phyloP scores from a whole-genome alignment of 176 grass and related monocot genomes.

The Elymus sibiricus region DNA sequence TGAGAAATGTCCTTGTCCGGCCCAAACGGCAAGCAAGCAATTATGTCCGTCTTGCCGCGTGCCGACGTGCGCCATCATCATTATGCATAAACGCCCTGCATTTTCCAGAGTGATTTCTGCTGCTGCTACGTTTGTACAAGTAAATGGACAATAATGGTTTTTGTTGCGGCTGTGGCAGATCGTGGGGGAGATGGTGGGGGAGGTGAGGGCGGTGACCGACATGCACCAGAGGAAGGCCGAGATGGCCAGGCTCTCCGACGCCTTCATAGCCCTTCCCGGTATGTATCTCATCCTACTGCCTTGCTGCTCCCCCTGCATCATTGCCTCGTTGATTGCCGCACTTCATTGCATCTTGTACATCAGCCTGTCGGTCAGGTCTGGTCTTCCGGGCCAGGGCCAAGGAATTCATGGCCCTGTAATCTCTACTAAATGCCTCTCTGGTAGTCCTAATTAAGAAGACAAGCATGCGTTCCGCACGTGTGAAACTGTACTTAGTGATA shows the following conservation, averaged over 20 bases:
- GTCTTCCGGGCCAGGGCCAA: not conserved
- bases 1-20: too few species aligned
- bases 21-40: too few species aligned
- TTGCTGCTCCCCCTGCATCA: not conserved
- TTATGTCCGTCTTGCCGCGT: too few species aligned
- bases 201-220: constrained; percentile 52
- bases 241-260: constrained; percentile 62
- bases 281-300: not conserved
- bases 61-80: too few species aligned
- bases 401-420: not conserved
- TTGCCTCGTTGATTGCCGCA: not conserved
- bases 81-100: not conserved
- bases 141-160: not conserved
- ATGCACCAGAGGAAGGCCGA: constrained; percentile 80
- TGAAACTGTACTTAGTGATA: too few species aligned
- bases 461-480: not conserved
- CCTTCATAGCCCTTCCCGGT: constrained; percentile 66
- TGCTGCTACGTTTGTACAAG: not conserved
- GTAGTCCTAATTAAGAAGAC: not conserved
- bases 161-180: constrained; percentile 34
- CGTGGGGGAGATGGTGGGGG: constrained; percentile 54
- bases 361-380: not conserved
- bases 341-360: not conserved
- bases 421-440: too few species aligned
- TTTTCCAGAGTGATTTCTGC: not conserved